Base-by-base conservation (phyloP, 371 early-diverging fungal genomes). In the Mucor saturninus region DNA sequence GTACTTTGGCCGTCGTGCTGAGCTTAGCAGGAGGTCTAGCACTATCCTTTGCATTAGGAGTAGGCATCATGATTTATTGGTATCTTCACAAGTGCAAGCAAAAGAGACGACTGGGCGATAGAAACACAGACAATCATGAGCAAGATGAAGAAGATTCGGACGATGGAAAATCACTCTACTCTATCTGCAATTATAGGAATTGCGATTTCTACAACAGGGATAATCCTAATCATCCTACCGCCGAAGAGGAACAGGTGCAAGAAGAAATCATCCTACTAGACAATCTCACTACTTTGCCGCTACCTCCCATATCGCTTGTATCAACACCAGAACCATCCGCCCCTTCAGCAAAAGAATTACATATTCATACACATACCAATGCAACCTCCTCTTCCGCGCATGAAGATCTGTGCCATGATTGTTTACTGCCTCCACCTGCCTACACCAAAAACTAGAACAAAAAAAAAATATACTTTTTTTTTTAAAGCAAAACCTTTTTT, bases 31-130 rank as follows among this genome's bases (percentile, higher is more conserved):
- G 69, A 42, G 69, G 69, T 6, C 37, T 69, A 31, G 58, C 61
- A 3, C 40, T 69, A 21, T 69, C 69, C 2, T 69, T 69, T 58
- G 65, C 61, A 21, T 48, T 69, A 26, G 69, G 64, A 2, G 65
- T 65, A 13, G 62, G 65, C 15, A 64, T 69, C n/a, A 53, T 65
- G 43, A 69, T 69, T n/a, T 69, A 64, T 52, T 69, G 69, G 69
- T 60, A 61, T 52, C 30, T 51, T 30, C 49, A 50, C 11, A 61
- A 59, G 55, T 55, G 54, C 28, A 65, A 67, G 43, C 49, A 62
- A 62, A 67, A 48, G 31, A 46, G 58, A 30, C 21, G 37, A 46
- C 40, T 49, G 5, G 38, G 32, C 8, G 43, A 45, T 9, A 38
- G 1, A 4, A 4, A 50, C 1, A 14, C 6, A 21, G 11, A 50